These are phyloP conservation scores for Neofusicoccum laricinum DNA, from an alignment of 2,329 filamentous ascomycete genomes.

Conservation along the genomic window DNA sequence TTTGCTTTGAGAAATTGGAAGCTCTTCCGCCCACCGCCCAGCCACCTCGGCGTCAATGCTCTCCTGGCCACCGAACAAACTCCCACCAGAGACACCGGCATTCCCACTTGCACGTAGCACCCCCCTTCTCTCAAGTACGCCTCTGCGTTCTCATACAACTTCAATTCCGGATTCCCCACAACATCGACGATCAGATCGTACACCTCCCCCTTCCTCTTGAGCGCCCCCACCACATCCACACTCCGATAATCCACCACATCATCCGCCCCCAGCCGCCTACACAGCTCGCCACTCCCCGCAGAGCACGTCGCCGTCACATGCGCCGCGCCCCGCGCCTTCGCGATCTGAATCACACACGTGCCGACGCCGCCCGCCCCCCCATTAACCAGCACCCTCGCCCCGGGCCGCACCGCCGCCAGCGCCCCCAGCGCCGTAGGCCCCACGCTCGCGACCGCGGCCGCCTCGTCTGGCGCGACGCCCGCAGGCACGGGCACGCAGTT, in stretches of 20 bases:
- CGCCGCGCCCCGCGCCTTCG: slow-evolving; percentile 56
- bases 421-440: slow-evolving; percentile 20
- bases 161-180: slow-evolving; percentile 26
- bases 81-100: not conserved
- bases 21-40: not conserved
- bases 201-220: slow-evolving; percentile 27
- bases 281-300: slow-evolving; percentile 54
- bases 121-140: not conserved
- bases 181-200: slow-evolving; percentile 38
- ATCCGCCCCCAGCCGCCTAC: slow-evolving; percentile 59
- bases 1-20: not conserved
- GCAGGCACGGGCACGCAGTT: slow-evolving; percentile 26
- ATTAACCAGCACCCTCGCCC: slow-evolving; percentile 60
- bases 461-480: slow-evolving; percentile 31
- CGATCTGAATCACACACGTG: slow-evolving; percentile 60
- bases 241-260: slow-evolving; percentile 59
- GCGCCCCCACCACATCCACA: not conserved
- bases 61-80: not conserved
- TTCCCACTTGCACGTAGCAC: not conserved
- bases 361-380: slow-evolving; percentile 63
- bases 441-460: slow-evolving; percentile 36
- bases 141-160: not conserved
- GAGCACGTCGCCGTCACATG: slow-evolving; percentile 61
- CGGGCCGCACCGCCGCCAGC: not conserved
- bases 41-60: not conserved